Percentiles rank a stretch among this genome's conserved stretches.
phyloP scores from a whole-genome alignment of 2,329 filamentous ascomycete genomes.

The Drechslerella coelobrocha region DNA sequence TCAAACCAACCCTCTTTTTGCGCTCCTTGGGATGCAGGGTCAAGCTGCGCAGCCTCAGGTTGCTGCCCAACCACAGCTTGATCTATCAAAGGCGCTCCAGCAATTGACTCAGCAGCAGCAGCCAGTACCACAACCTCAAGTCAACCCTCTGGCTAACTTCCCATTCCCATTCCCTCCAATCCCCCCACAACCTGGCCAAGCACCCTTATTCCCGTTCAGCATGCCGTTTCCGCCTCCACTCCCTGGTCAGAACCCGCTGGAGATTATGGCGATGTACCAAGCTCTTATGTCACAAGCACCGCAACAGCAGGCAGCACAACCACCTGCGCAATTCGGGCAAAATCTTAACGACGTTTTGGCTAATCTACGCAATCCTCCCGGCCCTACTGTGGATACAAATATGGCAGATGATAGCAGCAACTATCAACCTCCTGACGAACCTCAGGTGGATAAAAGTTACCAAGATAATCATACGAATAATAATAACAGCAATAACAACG shows the following conservation, averaged over 20 bases:
- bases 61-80: conserved; percentile 17
- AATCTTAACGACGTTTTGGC: conserved; percentile 4
- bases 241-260: conserved; percentile 35
- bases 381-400: conserved; percentile 17
- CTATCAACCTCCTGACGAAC: conserved; percentile 41
- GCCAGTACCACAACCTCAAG: conserved; percentile 7
- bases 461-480: conserved; percentile 23
- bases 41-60: conserved; percentile 29
- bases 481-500: conserved; percentile 4
- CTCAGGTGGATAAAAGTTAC: conserved; percentile 24
- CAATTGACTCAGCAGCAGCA: conserved; percentile 24
- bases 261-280: conserved; percentile 49
- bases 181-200: conserved; percentile 39
- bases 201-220: conserved; percentile 36
- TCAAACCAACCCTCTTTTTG: conserved; percentile 32
- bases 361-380: conserved; percentile 6
- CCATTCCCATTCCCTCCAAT: conserved; percentile 41
- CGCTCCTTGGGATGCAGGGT: conserved; percentile 34
- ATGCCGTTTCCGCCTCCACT: conserved; percentile 47
- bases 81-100: conserved; percentile 29
- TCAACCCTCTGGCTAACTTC: conserved; percentile 26
- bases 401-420: conserved; percentile 38
- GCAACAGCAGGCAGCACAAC: conserved; percentile 10
- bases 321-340: conserved; percentile 19
- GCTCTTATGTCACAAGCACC: conserved; percentile 23